Base-by-base conservation (phyloP, 2,329 filamentous ascomycete species). In the Verruconis gallopava region DNA sequence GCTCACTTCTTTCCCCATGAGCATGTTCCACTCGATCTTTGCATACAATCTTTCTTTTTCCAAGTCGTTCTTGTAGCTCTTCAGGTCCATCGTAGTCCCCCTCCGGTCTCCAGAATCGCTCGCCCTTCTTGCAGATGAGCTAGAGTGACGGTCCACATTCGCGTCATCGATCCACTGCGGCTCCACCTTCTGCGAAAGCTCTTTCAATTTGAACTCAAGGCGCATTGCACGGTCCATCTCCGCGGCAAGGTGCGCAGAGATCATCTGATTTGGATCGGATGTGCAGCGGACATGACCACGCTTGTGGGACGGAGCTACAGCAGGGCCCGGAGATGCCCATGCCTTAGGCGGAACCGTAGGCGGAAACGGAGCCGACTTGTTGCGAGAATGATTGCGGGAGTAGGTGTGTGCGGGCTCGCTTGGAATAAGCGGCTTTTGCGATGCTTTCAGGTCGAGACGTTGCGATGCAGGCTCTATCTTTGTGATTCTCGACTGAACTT, bases 201-300 rank as follows among this genome's bases (percentile, higher is more conserved):
- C 39, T 32, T 15, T n/a, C 21, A 41, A 35, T 14, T 41, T 41
- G 15, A 18, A 19, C 22, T 41, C 39, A 14, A 36, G 19, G 14
- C n/a, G 28, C 13, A 18, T 25, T 17, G 39, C 30, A 20, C 34
- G 18, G 13, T 42, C 39, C 18, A 42, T 36, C 17, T 42, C 39
- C 17, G 28, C 28, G 12, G 3, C 5, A 4, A 22, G 15, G n/a
- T 20, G 28, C 30, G 30, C n/a, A n/a, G 20, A 20, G 17, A 32
- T 13, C 14, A 15, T 15, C 28, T 34, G 17, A n/a, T n/a, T 2
- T 42, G 22, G 17, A 42, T 20, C 12, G 19, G 14, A 19, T 38
- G 12, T 18, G 15, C 11, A 19, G 5, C 36, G 12, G 12, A 21
- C 19, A 15, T 20, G 18, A 15, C 18, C 32, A 14, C 13, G 2